phyloP scores from a whole-genome alignment of 345 rosid genomes.

The Murraya paniculata region DNA sequence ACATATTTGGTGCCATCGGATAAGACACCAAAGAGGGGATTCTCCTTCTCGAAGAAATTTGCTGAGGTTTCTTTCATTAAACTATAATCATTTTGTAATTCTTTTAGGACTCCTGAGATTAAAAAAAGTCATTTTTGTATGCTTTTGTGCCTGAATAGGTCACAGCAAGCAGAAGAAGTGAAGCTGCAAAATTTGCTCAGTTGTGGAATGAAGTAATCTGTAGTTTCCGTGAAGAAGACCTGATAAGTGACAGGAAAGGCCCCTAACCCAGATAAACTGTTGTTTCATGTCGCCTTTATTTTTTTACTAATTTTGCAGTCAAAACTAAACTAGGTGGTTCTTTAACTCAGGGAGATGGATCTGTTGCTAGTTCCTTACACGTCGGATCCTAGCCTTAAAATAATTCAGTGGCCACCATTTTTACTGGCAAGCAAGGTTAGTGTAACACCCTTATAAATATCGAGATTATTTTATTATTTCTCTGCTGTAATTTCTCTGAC shows the following conservation, averaged over 20 bases:
- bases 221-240: constrained; percentile 98
- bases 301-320: constrained; percentile 13
- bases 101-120: constrained; percentile 7
- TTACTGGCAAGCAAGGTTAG: constrained; percentile 96
- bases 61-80: constrained; percentile 53
- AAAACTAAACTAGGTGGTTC: constrained; percentile 23
- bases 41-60: constrained; percentile 81
- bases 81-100: constrained; percentile 11
- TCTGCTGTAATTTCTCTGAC: not conserved
- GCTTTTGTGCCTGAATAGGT: constrained; percentile 45
- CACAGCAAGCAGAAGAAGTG: constrained; percentile 84
- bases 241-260: constrained; percentile 88
- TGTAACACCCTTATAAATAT: constrained; percentile 5
- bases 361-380: constrained; percentile 87
- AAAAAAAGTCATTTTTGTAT: constrained; percentile 6
- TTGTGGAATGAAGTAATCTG: constrained; percentile 95
- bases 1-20: constrained; percentile 85
- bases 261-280: constrained; percentile 13
- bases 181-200: constrained; percentile 98
- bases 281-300: constrained; percentile 1
- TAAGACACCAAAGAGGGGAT: constrained; percentile 71
- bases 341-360: constrained; percentile 89
- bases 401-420: constrained; percentile 99
- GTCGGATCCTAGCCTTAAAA: constrained; percentile 86
- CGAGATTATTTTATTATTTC: not conserved